A percentile compares a stretch with the other conserved stretches of the same genome.
Evolutionary conservation across 1,284 basidiomycete genomes (phyloP).

Genomic region (Bjerkandera adusta): DNA sequence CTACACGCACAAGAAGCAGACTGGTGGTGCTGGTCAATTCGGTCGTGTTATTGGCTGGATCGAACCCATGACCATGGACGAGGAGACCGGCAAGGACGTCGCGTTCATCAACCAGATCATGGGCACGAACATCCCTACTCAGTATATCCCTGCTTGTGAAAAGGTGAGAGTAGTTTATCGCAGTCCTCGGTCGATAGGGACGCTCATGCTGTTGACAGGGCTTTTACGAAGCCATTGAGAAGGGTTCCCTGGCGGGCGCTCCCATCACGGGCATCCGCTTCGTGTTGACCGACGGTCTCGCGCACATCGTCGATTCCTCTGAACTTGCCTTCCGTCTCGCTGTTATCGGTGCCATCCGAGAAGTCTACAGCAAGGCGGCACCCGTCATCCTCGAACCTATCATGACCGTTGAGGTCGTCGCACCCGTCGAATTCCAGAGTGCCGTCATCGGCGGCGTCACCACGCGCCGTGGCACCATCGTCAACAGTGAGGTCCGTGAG

Average conservation of each 20-base stretch:
- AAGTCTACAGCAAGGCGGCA: constrained; percentile 77
- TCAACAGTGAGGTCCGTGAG: constrained; percentile 95
- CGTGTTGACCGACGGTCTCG: constrained; percentile 90
- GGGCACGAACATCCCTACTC: constrained; percentile 89
- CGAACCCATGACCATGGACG: constrained; percentile 80
- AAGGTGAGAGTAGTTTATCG: constrained; percentile 58
- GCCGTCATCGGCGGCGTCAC: constrained; percentile 94
- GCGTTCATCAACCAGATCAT: constrained; percentile 90
- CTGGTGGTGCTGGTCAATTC: constrained; percentile 96
- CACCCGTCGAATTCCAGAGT: constrained; percentile 97
- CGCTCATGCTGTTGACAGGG: constrained; percentile 50
- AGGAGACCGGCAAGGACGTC: constrained; percentile 82
- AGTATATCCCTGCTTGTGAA: constrained; percentile 94
- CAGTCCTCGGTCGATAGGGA: not conserved
- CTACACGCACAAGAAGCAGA: constrained; percentile 99
- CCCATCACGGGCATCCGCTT: constrained; percentile 85
- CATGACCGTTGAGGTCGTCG: constrained; percentile 98
- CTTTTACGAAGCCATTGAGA: constrained; percentile 93
- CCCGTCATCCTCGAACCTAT: constrained; percentile 94
- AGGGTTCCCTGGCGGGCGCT: constrained; percentile 90
- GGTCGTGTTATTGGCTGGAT: constrained; percentile 91
- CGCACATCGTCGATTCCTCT: constrained; percentile 96
- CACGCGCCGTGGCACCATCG: constrained; percentile 90
- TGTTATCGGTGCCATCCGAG: constrained; percentile 90
- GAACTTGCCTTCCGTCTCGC: constrained; percentile 95